phyloP scores from a whole-genome alignment of 1,139 yeast genomes.

The Saccharomyces pastorianus region DNA sequence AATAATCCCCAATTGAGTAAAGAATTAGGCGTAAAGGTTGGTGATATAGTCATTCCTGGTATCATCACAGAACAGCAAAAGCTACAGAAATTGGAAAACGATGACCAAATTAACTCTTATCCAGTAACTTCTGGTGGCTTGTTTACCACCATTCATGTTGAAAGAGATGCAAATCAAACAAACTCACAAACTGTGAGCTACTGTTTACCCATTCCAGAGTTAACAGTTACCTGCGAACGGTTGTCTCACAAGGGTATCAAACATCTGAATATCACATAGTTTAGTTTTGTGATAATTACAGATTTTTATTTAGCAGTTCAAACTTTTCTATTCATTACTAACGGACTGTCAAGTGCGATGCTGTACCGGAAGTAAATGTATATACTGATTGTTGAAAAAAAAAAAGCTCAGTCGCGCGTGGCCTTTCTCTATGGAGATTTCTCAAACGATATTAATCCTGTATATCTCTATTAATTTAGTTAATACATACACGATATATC shows the following conservation, averaged over 20 bases:
- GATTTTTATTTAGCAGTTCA: neutral
- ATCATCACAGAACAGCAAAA: conserved; percentile 15
- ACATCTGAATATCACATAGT: conserved; percentile 10
- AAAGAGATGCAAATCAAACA: conserved; percentile 45
- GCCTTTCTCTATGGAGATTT: neutral
- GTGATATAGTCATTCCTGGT: conserved; percentile 32
- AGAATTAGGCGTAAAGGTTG: conserved; percentile 21
- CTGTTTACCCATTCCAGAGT: conserved; percentile 62
- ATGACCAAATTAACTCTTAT: conserved; percentile 32
- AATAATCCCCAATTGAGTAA: conserved; percentile 16
- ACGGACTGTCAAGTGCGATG: neutral
- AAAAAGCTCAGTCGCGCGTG: neutral
- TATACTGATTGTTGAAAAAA: neutral
- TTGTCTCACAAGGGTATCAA: conserved; percentile 21
- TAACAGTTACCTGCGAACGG: conserved; percentile 20
- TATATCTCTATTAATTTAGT: neutral
- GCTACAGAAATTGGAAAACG: conserved; percentile 16
- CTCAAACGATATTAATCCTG: neutral
- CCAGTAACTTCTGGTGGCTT: conserved; percentile 53
- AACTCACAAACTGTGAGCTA: conserved; percentile 56
- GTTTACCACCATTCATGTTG: conserved; percentile 66
- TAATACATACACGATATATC: neutral
- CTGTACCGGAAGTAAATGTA: neutral
- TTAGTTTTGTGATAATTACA: neutral
- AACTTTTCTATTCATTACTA: neutral